Evolutionary conservation across 2,329 filamentous ascomycete genomes (phyloP), one percentile per base, ranked within the genome.

Genomic region (Graphilbum fragrans): DNA sequence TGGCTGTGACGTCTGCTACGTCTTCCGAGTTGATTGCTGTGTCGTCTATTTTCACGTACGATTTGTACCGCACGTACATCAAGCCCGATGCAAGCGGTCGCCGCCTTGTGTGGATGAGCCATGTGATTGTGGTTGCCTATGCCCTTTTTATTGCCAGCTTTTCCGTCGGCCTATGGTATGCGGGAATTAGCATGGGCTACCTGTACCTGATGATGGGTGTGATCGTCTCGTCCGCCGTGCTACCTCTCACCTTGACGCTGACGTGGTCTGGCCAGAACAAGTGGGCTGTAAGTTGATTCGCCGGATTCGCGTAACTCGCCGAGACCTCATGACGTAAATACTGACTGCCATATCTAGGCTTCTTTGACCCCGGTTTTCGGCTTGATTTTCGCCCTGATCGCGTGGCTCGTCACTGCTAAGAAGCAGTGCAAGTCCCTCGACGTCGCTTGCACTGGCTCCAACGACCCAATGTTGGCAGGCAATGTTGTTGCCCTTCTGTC

Each of bases 51-150:
- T 79, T 80, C 61, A 93, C 86, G 0, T 94, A 92, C 57, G 86
- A 94, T 54, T 71, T 92, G 49, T 94, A 92, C 62, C 80, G 87
- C 47, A 86, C 83, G 1, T 94, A 94, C 57, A 72, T 94, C 63
- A 82, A 92, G 48, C 86, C 86, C 0, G 56, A 63, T 0, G 87
- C 87, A 7, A 80, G 73, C 39, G 86, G 87, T 17, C 80, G 74
- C 53, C 73, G 74, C 27, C 73, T 94, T 5, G 88, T 94, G 38
- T 83, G 79, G 60, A 82, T 88, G 63, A 86, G 77, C 21, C 84
- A 94, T 58, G 61, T 70, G 29, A 75, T 78, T 53, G 87, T 92
- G 32, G 67, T 77, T 1, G 52, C 53, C 14, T 94, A 88, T 53
- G 81, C 84, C 0, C 50, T 87, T 18, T 69, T 83, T 51, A 90